A percentile compares a stretch with the other conserved stretches of the same genome.
Evolutionary conservation across 2,329 filamentous ascomycete species (phyloP).

Genomic region (Hypocrella siamensis): DNA sequence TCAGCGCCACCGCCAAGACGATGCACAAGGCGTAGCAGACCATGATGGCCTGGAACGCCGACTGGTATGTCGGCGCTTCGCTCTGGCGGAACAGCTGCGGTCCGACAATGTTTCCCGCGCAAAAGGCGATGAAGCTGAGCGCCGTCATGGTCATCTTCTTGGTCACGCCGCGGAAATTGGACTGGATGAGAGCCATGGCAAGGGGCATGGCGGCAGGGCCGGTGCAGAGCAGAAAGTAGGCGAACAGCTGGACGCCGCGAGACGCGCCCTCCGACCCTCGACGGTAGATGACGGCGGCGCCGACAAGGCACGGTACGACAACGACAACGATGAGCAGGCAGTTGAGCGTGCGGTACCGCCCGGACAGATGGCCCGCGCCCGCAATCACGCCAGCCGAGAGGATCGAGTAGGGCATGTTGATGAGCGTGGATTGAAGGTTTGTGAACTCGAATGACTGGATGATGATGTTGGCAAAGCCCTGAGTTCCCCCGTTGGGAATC

Average conservation of each 20-base stretch:
- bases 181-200: conserved; percentile 36
- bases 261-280: conserved; percentile 22
- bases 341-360: conserved; percentile 32
- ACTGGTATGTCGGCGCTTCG: conserved; percentile 35
- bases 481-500: conserved; percentile 47
- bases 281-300: conserved; percentile 35
- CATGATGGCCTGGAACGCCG: conserved; percentile 39
- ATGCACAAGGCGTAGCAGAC: conserved; percentile 38
- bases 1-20: conserved; percentile 23
- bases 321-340: conserved; percentile 34
- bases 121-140: conserved; percentile 38
- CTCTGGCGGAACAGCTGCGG: conserved; percentile 35
- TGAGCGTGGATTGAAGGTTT: conserved; percentile 34
- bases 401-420: conserved; percentile 43
- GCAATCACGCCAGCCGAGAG: conserved; percentile 31
- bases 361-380: conserved; percentile 32
- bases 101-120: conserved; percentile 37
- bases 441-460: conserved; percentile 40
- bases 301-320: conserved; percentile 33
- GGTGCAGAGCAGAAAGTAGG: conserved; percentile 40
- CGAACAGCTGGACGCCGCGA: conserved; percentile 32
- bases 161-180: conserved; percentile 39
- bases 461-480: conserved; percentile 42
- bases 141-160: conserved; percentile 46
- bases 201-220: conserved; percentile 39